Evolutionary conservation across 345 rosid species (phyloP).

Genomic region (Capsella bursapastoris): DNA sequence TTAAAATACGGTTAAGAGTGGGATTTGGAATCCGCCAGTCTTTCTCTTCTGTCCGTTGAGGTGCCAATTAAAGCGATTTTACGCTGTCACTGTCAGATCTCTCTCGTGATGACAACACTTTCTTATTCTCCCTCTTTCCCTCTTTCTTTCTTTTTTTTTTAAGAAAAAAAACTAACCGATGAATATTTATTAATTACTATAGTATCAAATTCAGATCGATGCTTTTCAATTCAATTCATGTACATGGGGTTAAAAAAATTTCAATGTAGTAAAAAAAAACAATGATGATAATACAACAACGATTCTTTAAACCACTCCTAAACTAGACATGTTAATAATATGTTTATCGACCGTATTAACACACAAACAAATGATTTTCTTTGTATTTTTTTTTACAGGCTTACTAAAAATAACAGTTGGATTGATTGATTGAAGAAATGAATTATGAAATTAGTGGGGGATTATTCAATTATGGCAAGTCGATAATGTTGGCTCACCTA

Average conservation of each 20-base stretch:
- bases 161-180: not conserved
- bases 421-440: conserved; percentile 30
- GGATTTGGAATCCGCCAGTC: conserved; percentile 50
- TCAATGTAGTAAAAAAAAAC: not conserved
- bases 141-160: not conserved
- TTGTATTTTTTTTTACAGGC: not conserved
- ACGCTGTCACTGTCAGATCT: conserved; percentile 45
- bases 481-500: conserved; percentile 44
- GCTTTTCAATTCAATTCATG: not conserved
- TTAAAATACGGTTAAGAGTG: conserved; percentile 31
- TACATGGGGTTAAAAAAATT: not conserved
- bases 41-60: conserved; percentile 46
- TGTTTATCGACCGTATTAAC: not conserved
- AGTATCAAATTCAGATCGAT: not conserved
- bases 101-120: conserved; percentile 36
- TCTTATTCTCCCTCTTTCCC: not conserved
- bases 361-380: not conserved
- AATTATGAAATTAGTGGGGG: conserved; percentile 33
- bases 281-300: not conserved
- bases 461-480: conserved; percentile 39
- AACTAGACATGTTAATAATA: not conserved
- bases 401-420: conserved; percentile 9
- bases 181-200: not conserved
- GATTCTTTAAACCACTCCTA: not conserved
- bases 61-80: conserved; percentile 41